These are phyloP conservation scores for Melaleuca alternifolia DNA, from an alignment of 345 rosid species.

Conservation along the genomic window DNA sequence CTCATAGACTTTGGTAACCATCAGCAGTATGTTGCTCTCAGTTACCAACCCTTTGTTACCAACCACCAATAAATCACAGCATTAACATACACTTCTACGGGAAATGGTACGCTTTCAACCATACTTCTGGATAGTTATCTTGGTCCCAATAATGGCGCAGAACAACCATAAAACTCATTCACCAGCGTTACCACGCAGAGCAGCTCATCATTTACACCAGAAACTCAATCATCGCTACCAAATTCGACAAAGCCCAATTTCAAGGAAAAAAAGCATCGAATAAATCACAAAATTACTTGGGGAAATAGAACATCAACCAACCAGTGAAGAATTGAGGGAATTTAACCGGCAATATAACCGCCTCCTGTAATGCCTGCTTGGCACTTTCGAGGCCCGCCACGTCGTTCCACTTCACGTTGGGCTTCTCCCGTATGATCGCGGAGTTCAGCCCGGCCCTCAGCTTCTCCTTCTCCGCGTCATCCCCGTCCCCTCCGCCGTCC, in stretches of 20 bases:
- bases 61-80: neutral
- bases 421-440: conserved; percentile 81
- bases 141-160: neutral
- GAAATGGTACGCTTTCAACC: neutral
- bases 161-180: neutral
- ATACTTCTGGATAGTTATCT: neutral
- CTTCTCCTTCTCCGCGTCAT: conserved; percentile 80
- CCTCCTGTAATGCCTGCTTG: conserved; percentile 86
- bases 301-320: conserved; percentile 2
- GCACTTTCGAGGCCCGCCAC: conserved; percentile 97
- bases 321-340: conserved; percentile 97
- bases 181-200: neutral
- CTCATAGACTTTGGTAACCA: neutral
- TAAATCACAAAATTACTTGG: neutral
- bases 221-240: neutral
- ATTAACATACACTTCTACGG: neutral
- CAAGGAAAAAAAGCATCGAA: neutral
- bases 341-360: conserved; percentile 88
- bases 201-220: neutral
- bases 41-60: neutral
- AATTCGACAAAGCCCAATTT: neutral
- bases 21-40: neutral
- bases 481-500: conserved; percentile 66
- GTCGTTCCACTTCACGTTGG: conserved; percentile 80
- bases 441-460: conserved; percentile 74